These are phyloP conservation scores for Linum tenue DNA, from an alignment of 345 rosid species.

Conservation along the genomic window DNA sequence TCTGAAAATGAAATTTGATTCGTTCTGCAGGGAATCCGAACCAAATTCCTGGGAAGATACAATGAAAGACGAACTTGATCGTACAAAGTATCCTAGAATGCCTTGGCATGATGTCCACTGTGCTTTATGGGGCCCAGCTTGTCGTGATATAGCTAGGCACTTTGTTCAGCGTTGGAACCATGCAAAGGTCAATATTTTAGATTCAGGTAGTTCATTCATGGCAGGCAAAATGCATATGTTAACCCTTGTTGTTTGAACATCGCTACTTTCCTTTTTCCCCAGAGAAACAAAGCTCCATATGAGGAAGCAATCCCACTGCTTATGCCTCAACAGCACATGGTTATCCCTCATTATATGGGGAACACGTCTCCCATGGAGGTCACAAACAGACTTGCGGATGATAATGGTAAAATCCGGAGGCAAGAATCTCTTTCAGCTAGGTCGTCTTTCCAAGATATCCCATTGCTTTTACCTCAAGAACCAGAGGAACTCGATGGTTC, in stretches of 20 bases:
- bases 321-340: conserved; percentile 99
- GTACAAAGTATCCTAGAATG: conserved; percentile 85
- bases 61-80: conserved; percentile 89
- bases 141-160: conserved; percentile 92
- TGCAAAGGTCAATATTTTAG: conserved; percentile 61
- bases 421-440: conserved; percentile 69
- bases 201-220: conserved; percentile 6
- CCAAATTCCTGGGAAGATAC: conserved; percentile 99
- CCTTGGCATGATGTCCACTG: conserved; percentile 99
- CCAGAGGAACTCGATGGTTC: conserved; percentile 44
- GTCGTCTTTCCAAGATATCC: conserved; percentile 81
- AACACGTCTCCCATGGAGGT: conserved; percentile 39
- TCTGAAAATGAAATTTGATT: conserved; percentile 4
- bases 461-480: conserved; percentile 87
- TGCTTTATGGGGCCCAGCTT: conserved; percentile 99
- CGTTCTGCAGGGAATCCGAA: conserved; percentile 76
- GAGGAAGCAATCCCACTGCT: conserved; percentile 94
- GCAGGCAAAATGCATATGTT: not conserved
- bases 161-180: conserved; percentile 99
- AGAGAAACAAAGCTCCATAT: conserved; percentile 93
- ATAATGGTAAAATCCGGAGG: conserved; percentile 34
- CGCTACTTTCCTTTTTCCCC: conserved; percentile 15
- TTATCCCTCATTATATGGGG: conserved; percentile 93
- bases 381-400: conserved; percentile 39
- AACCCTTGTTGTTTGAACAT: conserved; percentile 4